Evolutionary conservation across 805 yeast species (phyloP).

Genomic region (Priceomyces haplophilus): DNA sequence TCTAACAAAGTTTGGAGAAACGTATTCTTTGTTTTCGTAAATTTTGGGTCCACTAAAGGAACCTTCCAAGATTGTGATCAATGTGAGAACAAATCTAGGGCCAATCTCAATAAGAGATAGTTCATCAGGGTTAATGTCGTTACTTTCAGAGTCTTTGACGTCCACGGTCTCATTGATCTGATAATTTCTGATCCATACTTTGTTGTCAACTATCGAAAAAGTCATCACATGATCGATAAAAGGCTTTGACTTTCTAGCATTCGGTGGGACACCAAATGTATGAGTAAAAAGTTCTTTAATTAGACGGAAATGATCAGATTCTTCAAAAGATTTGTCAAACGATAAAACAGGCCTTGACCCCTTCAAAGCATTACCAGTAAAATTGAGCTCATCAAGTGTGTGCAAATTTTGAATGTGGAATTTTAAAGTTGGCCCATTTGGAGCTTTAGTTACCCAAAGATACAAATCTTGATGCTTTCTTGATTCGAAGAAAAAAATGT

Average conservation of each 20-base stretch:
- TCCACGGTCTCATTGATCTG: slow-evolving; percentile 73
- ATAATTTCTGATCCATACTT: slow-evolving; percentile 93
- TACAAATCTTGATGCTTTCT: slow-evolving; percentile 95
- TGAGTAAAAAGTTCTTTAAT: slow-evolving; percentile 60
- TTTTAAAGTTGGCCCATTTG: slow-evolving; percentile 95
- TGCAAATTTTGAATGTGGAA: slow-evolving; percentile 93
- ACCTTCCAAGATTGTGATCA: slow-evolving; percentile 89
- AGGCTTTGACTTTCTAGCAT: slow-evolving; percentile 88
- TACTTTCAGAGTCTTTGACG: slow-evolving; percentile 51
- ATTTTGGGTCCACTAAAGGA: slow-evolving; percentile 97
- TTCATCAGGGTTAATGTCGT: slow-evolving; percentile 48
- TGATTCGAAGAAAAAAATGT: slow-evolving; percentile 88
- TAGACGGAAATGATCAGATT: slow-evolving; percentile 63
- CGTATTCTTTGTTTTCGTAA: slow-evolving; percentile 94
- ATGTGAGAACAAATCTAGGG: slow-evolving; percentile 91
- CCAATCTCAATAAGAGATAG: slow-evolving; percentile 89
- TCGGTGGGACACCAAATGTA: slow-evolving; percentile 90
- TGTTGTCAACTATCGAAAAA: slow-evolving; percentile 86
- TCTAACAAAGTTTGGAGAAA: slow-evolving; percentile 92
- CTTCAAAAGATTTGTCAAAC: slow-evolving; percentile 73
- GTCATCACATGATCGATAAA: slow-evolving; percentile 94
- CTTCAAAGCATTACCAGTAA: slow-evolving; percentile 92
- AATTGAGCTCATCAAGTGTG: slow-evolving; percentile 92
- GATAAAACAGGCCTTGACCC: slow-evolving; percentile 94
- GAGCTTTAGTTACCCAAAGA: slow-evolving; percentile 93